Conservation (phyloP, 2,329 filamentous ascomycete species). For the Aspergillus floridensis region DNA sequence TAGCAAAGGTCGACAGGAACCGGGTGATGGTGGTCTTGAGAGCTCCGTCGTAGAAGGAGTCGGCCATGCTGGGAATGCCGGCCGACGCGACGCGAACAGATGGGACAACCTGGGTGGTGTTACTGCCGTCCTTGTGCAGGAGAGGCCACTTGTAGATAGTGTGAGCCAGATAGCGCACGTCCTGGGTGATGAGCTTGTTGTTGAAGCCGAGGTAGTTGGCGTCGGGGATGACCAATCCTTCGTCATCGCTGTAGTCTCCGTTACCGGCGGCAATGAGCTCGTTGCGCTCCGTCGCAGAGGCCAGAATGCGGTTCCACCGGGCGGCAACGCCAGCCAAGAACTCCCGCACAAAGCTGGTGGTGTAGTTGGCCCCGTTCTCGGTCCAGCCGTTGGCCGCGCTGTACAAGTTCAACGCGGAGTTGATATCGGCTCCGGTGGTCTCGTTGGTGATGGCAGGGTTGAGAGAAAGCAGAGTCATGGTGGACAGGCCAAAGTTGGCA, state of each 20-base stretch:
- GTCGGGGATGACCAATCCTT: background rate
- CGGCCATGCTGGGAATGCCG: background rate
- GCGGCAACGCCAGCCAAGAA: background rate
- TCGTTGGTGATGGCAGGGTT: slow-evolving; percentile 1
- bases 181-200: slow-evolving; percentile 2
- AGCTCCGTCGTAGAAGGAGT: background rate
- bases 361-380: background rate
- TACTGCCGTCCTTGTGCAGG: background rate
- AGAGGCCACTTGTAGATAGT: background rate
- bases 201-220: slow-evolving; percentile 2
- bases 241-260: background rate
- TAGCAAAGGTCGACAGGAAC: background rate
- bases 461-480: background rate
- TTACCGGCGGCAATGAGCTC: background rate
- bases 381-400: slow-evolving; percentile 1
- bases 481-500: background rate
- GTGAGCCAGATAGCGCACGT: background rate
- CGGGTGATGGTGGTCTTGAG: background rate
- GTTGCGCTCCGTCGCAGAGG: background rate
- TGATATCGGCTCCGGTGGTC: background rate
- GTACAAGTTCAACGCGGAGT: background rate
- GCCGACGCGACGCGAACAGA: background rate
- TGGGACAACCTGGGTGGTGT: background rate
- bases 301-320: background rate
- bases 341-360: background rate